Evolutionary conservation across 805 yeast species (phyloP).

Genomic region (Sugiyamaella floridensis): DNA sequence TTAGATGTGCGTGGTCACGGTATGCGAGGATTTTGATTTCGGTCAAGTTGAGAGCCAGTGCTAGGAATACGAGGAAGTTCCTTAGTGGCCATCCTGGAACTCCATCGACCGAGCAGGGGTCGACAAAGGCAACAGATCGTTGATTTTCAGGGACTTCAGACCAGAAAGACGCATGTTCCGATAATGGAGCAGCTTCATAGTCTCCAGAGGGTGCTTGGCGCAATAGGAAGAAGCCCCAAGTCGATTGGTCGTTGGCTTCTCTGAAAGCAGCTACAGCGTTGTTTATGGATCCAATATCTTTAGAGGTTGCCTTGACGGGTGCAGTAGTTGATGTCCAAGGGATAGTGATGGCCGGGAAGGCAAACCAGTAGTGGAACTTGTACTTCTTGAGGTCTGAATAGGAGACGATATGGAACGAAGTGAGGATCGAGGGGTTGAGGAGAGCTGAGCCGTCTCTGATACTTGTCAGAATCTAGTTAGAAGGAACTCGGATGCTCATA

Average conservation of each 20-base stretch:
- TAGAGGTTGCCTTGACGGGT: neutral
- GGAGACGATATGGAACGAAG: conserved; percentile 47
- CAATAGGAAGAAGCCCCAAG: conserved; percentile 29
- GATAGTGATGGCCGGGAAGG: conserved; percentile 59
- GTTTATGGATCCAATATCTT: neutral
- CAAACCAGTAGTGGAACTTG: conserved; percentile 84
- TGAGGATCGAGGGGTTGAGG: conserved; percentile 36
- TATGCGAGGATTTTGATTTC: conserved; percentile 36
- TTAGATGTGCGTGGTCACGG: conserved; percentile 26
- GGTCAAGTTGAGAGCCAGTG: conserved; percentile 30
- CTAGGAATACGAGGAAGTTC: conserved; percentile 48
- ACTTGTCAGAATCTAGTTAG: neutral
- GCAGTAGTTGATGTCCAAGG: conserved; percentile 37
- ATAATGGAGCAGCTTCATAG: conserved; percentile 15
- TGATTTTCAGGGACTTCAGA: conserved; percentile 5
- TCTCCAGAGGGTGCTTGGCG: conserved; percentile 12
- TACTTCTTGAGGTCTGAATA: conserved; percentile 88
- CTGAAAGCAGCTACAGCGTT: conserved; percentile 12
- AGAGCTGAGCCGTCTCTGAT: conserved; percentile 34
- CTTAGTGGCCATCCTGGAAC: conserved; percentile 50
- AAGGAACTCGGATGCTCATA: neutral
- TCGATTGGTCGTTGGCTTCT: conserved; percentile 6
- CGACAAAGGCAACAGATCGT: conserved; percentile 34
- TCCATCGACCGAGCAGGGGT: conserved; percentile 31
- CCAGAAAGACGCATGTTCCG: conserved; percentile 19